A percentile compares a stretch with the other conserved stretches of the same genome.
phyloP scores from a whole-genome alignment of 179 eudicot species.

The Spergularia azorica region DNA sequence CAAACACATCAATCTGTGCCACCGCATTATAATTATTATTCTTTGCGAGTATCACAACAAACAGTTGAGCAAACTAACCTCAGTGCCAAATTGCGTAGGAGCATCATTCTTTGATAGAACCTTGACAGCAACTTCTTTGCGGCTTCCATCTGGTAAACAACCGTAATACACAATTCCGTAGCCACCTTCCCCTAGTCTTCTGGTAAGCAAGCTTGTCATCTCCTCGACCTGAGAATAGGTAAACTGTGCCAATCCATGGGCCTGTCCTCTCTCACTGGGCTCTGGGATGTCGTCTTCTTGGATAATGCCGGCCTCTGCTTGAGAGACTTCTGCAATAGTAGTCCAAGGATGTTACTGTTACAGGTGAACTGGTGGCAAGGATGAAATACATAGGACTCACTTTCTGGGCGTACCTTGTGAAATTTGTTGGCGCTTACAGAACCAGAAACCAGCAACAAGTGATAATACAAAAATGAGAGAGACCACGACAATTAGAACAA shows the following conservation, averaged over 20 bases:
- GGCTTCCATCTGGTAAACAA: conserved; percentile 26
- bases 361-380: not conserved
- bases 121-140: conserved; percentile 44
- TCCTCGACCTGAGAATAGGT: conserved; percentile 28
- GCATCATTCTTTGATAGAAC: conserved; percentile 33
- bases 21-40: not conserved
- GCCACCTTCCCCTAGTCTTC: conserved; percentile 38
- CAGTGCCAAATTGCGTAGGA: conserved; percentile 40
- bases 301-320: not conserved
- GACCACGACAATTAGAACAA: conserved; percentile 9
- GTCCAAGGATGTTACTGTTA: not conserved
- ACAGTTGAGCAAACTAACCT: conserved; percentile 23
- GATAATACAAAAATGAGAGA: conserved; percentile 4
- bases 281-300: conserved; percentile 11
- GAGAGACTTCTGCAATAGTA: not conserved
- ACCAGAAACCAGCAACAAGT: conserved; percentile 23
- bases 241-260: conserved; percentile 30
- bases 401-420: conserved; percentile 10
- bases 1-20: conserved; percentile 36
- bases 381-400: not conserved
- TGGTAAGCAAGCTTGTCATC: conserved; percentile 32
- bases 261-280: conserved; percentile 19
- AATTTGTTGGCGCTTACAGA: conserved; percentile 17
- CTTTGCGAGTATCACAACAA: not conserved
- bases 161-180: conserved; percentile 43